phyloP scores from a whole-genome alignment of 2,329 filamentous ascomycete species.

The Uncinocarpus reesii region DNA sequence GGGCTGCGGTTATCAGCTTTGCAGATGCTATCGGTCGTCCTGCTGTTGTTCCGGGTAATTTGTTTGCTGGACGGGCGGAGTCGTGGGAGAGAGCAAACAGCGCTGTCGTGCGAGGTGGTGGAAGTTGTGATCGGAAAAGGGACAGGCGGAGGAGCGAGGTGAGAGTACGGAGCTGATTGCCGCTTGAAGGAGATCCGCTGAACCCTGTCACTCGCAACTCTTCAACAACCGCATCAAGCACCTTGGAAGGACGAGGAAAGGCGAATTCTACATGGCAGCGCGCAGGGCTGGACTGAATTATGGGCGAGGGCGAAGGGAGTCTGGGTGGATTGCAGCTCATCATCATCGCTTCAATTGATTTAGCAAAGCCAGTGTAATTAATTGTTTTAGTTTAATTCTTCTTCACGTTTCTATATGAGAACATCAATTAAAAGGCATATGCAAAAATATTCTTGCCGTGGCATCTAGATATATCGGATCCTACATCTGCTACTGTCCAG shows the following conservation, averaged over 20 bases:
- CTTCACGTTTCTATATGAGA: neutral
- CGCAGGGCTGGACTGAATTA: neutral
- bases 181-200: conserved; percentile 2
- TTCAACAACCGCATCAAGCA: conserved; percentile 18
- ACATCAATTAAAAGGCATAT: neutral
- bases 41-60: neutral
- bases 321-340: conserved; percentile 7
- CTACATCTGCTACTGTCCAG: conserved; percentile 5
- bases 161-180: conserved; percentile 4
- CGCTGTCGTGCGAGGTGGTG: neutral
- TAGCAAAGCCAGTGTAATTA: conserved; percentile 2
- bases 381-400: conserved; percentile 7
- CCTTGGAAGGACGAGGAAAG: conserved; percentile 13
- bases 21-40: neutral
- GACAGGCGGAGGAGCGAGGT: conserved; percentile 11
- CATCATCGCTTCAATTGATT: neutral
- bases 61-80: neutral
- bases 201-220: conserved; percentile 12
- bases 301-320: conserved; percentile 3
- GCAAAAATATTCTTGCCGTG: neutral
- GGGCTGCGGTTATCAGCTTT: conserved; percentile 4
- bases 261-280: conserved; percentile 13
- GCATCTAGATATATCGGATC: neutral
- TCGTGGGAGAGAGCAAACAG: neutral
- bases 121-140: conserved; percentile 9